Evolutionary conservation across 2,329 filamentous ascomycete genomes (phyloP), one percentile per base, ranked within the genome.

Genomic region (Exophiala bonariae): DNA sequence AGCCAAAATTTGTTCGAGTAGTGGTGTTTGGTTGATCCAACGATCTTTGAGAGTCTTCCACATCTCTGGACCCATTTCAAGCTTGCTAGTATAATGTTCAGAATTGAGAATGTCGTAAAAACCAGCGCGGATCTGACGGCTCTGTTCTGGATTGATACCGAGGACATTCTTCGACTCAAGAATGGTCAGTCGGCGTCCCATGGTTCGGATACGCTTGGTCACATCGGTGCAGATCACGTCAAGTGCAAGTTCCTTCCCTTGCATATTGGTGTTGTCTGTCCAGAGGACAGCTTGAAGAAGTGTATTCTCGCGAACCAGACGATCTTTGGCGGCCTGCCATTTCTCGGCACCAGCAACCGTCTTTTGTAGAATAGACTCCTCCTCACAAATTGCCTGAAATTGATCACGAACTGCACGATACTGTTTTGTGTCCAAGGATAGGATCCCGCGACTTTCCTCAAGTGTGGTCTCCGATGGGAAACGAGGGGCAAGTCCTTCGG

Each of bases 381-480:
- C 78, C 52, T 82, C 76, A 60, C 88, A 92, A 11, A 93, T 87
- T 8, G 69, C 70, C 57, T 85, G 79, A 55, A 90, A 93, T 20
- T 79, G 77, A 39, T 82, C 74, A 22, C 88, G 79, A 13, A 89
- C 66, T 49, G 80, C 69, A 23, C 75, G 76, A 63, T 93, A 93
- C 33, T 79, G 70, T 1, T 74, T 66, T 39, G 77, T 79, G 59
- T 86, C 80, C 26, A 95, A 72, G 30, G 70, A 73, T 20, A 95
- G 72, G 49, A 83, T 85, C 10, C 76, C 75, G 61, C 89, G 88
- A 61, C 85, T 85, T 66, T 92, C 86, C 55, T 88, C 85, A 49
- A 93, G 79, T 0, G 87, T 91, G 10, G 86, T 91, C 65, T 93
- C 88, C 0, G 87, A 92, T 1, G 86, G 86, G 54, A 89, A 93